A percentile compares a stretch with the other conserved stretches of the same genome.
Evolutionary conservation across 768 basidiomycete genomes (phyloP).

Genomic region (Suillus brevipes): DNA sequence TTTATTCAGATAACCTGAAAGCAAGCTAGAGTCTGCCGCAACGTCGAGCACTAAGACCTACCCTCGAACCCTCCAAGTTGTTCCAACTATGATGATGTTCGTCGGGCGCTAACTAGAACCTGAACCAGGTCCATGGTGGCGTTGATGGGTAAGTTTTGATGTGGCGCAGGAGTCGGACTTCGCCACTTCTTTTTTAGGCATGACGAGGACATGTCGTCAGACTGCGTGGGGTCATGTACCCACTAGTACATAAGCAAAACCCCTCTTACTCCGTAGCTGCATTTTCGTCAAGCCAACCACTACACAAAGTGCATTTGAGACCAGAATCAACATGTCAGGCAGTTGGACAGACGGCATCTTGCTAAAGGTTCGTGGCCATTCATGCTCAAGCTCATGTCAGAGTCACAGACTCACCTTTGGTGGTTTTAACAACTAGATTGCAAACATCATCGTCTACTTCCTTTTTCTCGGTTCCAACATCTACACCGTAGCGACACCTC

Average conservation of each 20-base stretch:
- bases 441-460: conserved; percentile 82
- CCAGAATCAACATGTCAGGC: conserved; percentile 49
- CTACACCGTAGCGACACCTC: conserved; percentile 78
- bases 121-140: neutral
- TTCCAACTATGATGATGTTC: neutral
- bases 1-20: neutral
- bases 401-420: neutral
- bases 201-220: conserved; percentile 23
- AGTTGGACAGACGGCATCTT: conserved; percentile 77
- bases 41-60: neutral
- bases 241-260: conserved; percentile 29
- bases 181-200: conserved; percentile 11
- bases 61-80: neutral
- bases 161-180: neutral
- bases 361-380: conserved; percentile 59
- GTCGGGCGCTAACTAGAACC: neutral
- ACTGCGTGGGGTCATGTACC: conserved; percentile 6
- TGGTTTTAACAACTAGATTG: conserved; percentile 42
- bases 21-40: neutral
- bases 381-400: neutral
- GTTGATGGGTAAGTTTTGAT: neutral
- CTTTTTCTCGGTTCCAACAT: conserved; percentile 89
- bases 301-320: neutral
- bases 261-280: conserved; percentile 23
- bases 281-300: conserved; percentile 6